phyloP scores from a whole-genome alignment of 257 asterid genomes.

The Gentiana straminea region DNA sequence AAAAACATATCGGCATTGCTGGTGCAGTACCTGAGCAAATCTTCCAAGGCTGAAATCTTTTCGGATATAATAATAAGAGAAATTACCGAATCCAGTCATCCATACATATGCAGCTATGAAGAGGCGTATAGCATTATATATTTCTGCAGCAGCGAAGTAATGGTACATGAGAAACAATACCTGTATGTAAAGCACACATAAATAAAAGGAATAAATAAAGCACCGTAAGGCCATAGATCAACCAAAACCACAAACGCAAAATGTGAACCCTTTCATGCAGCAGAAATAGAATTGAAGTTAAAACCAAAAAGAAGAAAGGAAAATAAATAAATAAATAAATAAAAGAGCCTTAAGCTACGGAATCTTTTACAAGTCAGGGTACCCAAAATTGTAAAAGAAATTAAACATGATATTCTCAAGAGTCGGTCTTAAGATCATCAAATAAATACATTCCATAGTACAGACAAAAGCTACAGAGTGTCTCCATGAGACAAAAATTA shows the following conservation, averaged over 20 bases:
- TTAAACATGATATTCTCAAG: no score
- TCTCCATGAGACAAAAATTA: no score
- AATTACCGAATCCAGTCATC: slow-evolving; percentile 96
- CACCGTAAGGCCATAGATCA: not conserved
- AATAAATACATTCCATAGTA: no score
- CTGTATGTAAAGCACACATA: slow-evolving; percentile 24
- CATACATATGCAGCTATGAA: slow-evolving; percentile 86
- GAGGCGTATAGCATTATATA: slow-evolving; percentile 74
- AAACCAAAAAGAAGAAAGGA: not conserved
- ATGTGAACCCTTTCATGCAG: no score
- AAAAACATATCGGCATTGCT: not conserved
- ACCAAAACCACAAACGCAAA: no score
- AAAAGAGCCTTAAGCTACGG: no score
- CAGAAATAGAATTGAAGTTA: not conserved
- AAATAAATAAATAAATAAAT: not conserved
- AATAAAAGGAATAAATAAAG: not conserved
- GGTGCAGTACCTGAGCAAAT: slow-evolving; percentile 52
- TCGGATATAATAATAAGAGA: slow-evolving; percentile 78
- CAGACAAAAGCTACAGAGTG: no score
- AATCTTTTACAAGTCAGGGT: no score
- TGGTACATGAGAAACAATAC: slow-evolving; percentile 86
- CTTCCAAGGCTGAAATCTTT: slow-evolving; percentile 80
- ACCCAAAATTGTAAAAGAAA: no score
- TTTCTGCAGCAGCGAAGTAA: slow-evolving; percentile 76
- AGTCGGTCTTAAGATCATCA: no score